Evolutionary conservation across 2,329 filamentous ascomycete species (phyloP), one percentile per base, ranked within the genome.

Genomic region (Verticillium nonalfalfae): DNA sequence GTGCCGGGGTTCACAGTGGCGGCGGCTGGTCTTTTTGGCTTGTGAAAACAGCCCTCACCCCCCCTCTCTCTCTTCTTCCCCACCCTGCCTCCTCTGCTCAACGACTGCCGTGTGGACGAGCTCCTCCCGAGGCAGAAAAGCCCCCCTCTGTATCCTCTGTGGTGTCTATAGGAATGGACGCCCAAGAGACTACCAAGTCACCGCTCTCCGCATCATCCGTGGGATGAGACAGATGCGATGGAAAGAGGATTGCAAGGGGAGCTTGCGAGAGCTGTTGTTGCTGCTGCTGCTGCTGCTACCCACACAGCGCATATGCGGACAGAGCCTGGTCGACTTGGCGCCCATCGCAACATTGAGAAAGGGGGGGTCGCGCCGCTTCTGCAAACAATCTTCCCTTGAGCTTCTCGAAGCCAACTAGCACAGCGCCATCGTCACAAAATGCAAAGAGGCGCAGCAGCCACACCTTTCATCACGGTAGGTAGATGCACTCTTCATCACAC

Each of bases 351-450:
- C 45, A 31, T 7, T 26, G 45, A 52, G n/a, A 18, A 52, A 4
- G n/a, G 18, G 45, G 18, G 26, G 26, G 26, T 31, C 26, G 26
- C 26, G 35, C 9, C 35, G 5, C 57, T 14, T 34, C 57, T 58
- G 57, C 57, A 13, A 14, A 18, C 7, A 21, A 15, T 33, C 34
- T 58, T 58, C 57, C 21, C 39, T 58, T 26, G 57, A 58, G 38
- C 57, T 58, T 58, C 57, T 58, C 57, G 57, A 58, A 58, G 57
- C 38, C 57, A 31, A 39, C 57, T 58, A 58, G 39, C 18, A 52
- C 14, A 50, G 31, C 57, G 57, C 57, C 57, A 45, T 45, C 38
- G 11, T 52, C 18, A 52, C 45, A 52, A 52, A 13, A 52, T 9
- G 18, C 18, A 52, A 18, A 40, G 39, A 52, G 45, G 45, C 45